Evolutionary conservation across 1,284 basidiomycete genomes (phyloP).

Genomic region (Mrakiaceae sp.): DNA sequence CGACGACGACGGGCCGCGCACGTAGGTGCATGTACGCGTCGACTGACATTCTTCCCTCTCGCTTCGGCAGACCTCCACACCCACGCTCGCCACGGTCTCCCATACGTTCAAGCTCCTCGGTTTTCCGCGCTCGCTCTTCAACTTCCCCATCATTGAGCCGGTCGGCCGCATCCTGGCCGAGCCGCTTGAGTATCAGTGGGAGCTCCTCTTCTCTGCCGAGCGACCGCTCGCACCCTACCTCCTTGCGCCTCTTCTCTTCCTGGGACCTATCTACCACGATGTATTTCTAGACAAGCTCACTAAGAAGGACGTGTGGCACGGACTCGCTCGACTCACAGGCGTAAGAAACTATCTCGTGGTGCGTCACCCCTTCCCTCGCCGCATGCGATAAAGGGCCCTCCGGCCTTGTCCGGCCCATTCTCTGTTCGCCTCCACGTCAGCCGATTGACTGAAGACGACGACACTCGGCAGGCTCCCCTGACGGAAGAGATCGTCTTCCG

Average conservation of each 20-base stretch:
- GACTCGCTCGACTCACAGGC: slow-evolving; percentile 24
- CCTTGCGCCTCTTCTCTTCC: slow-evolving; percentile 65
- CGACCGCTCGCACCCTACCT: slow-evolving; percentile 45
- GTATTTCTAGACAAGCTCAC: slow-evolving; percentile 50
- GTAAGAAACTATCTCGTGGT: slow-evolving; percentile 69
- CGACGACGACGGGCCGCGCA: no score
- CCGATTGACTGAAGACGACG: not conserved
- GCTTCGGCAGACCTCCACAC: not conserved
- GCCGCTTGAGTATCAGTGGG: slow-evolving; percentile 16
- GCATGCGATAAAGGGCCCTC: not conserved
- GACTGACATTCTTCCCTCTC: not conserved
- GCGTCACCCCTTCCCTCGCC: slow-evolving; percentile 29
- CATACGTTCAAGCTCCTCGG: slow-evolving; percentile 27
- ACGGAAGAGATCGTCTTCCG: slow-evolving; percentile 92
- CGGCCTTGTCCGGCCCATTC: no score
- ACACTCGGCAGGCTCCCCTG: slow-evolving; percentile 54
- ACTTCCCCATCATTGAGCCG: slow-evolving; percentile 5
- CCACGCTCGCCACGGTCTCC: slow-evolving; percentile 14
- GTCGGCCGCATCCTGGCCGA: slow-evolving; percentile 17
- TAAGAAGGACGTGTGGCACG: slow-evolving; percentile 35
- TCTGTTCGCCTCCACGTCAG: not conserved
- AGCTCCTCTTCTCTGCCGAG: slow-evolving; percentile 18
- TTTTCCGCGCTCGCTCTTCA: slow-evolving; percentile 17
- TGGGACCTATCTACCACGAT: slow-evolving; percentile 65
- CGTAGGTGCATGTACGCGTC: no score